Evolutionary conservation across 345 rosid genomes (phyloP).

Genomic region (Gossypium bickii): DNA sequence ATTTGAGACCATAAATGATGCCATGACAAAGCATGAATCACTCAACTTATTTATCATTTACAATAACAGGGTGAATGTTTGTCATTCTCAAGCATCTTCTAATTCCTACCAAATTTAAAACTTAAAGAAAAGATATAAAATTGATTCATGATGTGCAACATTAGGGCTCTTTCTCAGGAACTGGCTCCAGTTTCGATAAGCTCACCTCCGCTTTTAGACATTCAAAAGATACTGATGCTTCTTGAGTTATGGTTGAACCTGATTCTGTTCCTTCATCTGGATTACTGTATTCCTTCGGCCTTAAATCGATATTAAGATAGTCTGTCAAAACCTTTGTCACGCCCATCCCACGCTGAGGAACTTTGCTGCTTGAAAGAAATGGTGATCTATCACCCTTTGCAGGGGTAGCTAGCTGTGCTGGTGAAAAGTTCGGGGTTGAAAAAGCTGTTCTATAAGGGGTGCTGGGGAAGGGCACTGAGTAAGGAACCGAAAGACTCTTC

Average conservation of each 20-base stretch:
- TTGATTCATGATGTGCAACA: background rate
- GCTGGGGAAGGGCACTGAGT: conserved; percentile 38
- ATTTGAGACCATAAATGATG: background rate
- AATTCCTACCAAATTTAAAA: conserved; percentile 7
- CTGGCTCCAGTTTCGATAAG: conserved; percentile 13
- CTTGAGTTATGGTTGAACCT: conserved; percentile 1
- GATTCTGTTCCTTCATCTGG: conserved; percentile 24
- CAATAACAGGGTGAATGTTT: background rate
- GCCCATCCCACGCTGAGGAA: conserved; percentile 50
- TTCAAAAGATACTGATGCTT: conserved; percentile 31
- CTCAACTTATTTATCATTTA: conserved; percentile 21
- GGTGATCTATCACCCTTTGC: conserved; percentile 54
- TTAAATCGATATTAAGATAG: conserved; percentile 50
- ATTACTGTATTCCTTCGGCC: conserved; percentile 36
- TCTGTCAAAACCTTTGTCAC: conserved; percentile 74
- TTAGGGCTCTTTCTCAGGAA: conserved; percentile 1
- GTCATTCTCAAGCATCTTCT: conserved; percentile 10
- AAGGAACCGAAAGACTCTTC: conserved; percentile 51
- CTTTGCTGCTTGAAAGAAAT: conserved; percentile 38
- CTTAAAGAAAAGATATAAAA: background rate
- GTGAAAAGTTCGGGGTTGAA: conserved; percentile 74
- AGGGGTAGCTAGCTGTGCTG: conserved; percentile 40
- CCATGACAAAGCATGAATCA: conserved; percentile 7
- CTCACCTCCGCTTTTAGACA: conserved; percentile 28
- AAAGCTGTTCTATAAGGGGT: conserved; percentile 59